A percentile compares a stretch with the other conserved stretches of the same genome.
Evolutionary conservation across 371 early-diverging fungal species (phyloP).

Genomic region (Zychaea mexicana): DNA sequence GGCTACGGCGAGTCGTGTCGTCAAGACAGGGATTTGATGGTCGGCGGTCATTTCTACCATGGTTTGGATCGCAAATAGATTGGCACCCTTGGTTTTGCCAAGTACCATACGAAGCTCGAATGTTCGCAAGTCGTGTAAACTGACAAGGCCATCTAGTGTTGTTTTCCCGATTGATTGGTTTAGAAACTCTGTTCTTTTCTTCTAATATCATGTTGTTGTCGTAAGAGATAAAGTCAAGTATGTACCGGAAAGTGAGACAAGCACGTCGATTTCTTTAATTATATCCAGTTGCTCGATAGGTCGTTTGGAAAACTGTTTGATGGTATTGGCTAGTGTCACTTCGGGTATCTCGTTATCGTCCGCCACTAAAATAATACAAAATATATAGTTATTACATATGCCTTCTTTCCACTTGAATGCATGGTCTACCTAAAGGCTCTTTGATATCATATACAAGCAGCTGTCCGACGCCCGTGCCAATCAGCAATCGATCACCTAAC

Average conservation of each 20-base stretch:
- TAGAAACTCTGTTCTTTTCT: background rate
- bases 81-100: conserved; percentile 74
- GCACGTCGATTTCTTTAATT: conserved; percentile 75
- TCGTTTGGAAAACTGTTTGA: conserved; percentile 71
- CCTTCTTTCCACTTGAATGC: background rate
- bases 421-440: conserved; percentile 58
- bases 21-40: conserved; percentile 70
- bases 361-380: conserved; percentile 30
- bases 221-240: background rate
- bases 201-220: no score
- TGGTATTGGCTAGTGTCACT: conserved; percentile 65
- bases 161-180: background rate
- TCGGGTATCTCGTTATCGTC: conserved; percentile 53
- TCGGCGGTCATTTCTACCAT: conserved; percentile 67
- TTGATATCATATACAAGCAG: conserved; percentile 71
- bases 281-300: conserved; percentile 79
- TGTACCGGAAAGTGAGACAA: conserved; percentile 72
- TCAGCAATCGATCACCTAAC: conserved; percentile 70
- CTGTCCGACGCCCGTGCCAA: conserved; percentile 74
- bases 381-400: background rate
- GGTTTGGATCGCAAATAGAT: conserved; percentile 73
- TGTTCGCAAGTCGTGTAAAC: conserved; percentile 75
- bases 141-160: conserved; percentile 65
- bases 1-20: conserved; percentile 79
- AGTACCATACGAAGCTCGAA: conserved; percentile 70